Percentiles rank a stretch among this genome's conserved stretches.
These are phyloP conservation scores for Phytophthora fragariae DNA, from an alignment of 352 stramenopile genomes.

Conservation along the genomic window DNA sequence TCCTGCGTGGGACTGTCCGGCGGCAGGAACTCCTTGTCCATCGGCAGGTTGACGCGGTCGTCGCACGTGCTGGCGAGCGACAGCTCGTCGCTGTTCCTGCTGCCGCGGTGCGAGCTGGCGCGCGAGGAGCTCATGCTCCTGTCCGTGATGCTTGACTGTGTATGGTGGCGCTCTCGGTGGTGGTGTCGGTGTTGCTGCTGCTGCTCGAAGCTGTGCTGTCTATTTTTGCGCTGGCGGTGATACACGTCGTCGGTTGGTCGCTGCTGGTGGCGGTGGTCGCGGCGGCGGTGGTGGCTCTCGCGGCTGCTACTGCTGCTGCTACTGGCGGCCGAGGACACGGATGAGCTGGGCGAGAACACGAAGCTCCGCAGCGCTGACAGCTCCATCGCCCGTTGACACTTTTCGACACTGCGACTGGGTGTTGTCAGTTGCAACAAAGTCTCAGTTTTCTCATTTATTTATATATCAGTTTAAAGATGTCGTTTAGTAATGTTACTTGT, in stretches of 20 bases:
- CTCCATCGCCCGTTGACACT: conserved; percentile 28
- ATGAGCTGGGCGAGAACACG: conserved; percentile 30
- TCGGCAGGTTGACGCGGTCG: conserved; percentile 44
- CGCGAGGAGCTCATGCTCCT: conserved; percentile 35
- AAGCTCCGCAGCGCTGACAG: conserved; percentile 17
- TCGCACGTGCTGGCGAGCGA: conserved; percentile 35
- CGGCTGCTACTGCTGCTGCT: conserved; percentile 12
- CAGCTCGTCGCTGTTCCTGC: conserved; percentile 39
- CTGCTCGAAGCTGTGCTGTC: conserved; percentile 18
- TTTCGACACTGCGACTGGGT: conserved; percentile 33
- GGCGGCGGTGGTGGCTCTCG: conserved; percentile 19
- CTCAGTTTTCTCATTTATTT: not conserved
- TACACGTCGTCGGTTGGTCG: conserved; percentile 25
- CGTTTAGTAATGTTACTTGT: too few species aligned
- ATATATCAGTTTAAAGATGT: not conserved
- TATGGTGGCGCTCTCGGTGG: conserved; percentile 18
- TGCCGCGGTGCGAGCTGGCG: conserved; percentile 28
- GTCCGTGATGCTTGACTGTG: conserved; percentile 29
- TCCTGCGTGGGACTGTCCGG: conserved; percentile 33
- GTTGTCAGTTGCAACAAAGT: not conserved
- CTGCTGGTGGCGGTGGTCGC: not conserved
- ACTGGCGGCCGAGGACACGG: conserved; percentile 24
- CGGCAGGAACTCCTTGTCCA: conserved; percentile 60
- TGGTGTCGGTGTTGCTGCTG: conserved; percentile 17
- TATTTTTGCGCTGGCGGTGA: conserved; percentile 35